phyloP scores from a whole-genome alignment of 345 rosid genomes.

The Salix caprea region DNA sequence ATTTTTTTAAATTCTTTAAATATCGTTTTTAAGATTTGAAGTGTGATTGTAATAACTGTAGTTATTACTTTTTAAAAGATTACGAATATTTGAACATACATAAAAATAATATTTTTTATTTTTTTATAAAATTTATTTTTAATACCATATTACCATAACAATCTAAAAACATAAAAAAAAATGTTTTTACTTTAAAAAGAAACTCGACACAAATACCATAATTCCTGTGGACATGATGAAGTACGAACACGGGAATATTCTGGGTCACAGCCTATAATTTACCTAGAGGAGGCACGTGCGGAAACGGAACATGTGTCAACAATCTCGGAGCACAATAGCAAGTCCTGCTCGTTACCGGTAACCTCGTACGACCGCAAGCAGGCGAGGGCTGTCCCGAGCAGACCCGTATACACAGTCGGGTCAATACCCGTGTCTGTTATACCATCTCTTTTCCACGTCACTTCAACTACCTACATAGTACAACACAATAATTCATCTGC shows the following conservation, averaged over 20 bases:
- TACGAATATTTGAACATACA: too few species aligned
- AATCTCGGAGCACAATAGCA: constrained; percentile 54
- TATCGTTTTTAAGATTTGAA: too few species aligned
- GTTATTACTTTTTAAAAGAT: too few species aligned
- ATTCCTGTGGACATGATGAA: not conserved
- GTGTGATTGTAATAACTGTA: too few species aligned
- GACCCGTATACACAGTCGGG: constrained; percentile 69
- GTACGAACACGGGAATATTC: not conserved
- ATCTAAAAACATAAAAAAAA: too few species aligned
- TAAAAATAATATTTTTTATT: too few species aligned
- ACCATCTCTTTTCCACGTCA: constrained; percentile 44
- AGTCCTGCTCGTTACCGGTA: constrained; percentile 51
- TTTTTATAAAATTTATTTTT: too few species aligned
- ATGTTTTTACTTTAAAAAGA: too few species aligned
- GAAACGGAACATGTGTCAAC: constrained; percentile 54
- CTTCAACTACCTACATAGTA: constrained; percentile 50
- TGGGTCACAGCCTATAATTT: not conserved
- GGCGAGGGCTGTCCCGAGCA: constrained; percentile 71
- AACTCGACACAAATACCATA: too few species aligned
- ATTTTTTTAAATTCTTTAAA: too few species aligned
- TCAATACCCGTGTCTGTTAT: constrained; percentile 29
- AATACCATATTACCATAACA: too few species aligned
- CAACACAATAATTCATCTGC: not conserved
- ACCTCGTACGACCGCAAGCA: constrained; percentile 76
- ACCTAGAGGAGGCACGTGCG: constrained; percentile 57